Conservation (phyloP, 768 basidiomycete species). For the Leccinum aurantiacum region DNA sequence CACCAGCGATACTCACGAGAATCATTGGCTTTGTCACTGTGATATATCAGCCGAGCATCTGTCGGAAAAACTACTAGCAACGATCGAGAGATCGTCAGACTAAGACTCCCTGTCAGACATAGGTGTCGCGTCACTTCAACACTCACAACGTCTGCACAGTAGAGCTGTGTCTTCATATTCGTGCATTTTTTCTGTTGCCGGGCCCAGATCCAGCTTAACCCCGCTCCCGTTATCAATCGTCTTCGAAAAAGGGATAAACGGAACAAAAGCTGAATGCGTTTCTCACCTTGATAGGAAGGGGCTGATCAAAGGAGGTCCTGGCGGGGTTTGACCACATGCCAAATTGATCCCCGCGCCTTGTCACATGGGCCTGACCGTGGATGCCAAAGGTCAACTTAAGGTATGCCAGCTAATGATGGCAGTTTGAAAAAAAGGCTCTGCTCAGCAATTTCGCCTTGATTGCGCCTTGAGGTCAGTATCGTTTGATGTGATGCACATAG, state of each 20-base stretch:
- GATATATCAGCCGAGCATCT: not conserved
- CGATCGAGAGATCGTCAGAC: not conserved
- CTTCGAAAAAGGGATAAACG: not conserved
- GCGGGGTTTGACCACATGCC: too few relatives aligned
- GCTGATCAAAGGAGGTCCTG: too few relatives aligned
- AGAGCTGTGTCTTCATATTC: too few relatives aligned
- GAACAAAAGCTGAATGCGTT: not conserved
- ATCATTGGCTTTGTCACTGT: slow-evolving; percentile 3
- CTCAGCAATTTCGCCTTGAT: too few relatives aligned
- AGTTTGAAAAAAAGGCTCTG: too few relatives aligned
- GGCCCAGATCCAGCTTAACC: too few relatives aligned
- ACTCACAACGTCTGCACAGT: not conserved
- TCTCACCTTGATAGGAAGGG: not conserved
- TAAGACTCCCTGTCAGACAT: not conserved
- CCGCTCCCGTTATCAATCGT: not conserved
- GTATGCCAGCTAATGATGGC: too few relatives aligned
- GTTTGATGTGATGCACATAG: too few relatives aligned
- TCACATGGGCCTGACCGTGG: too few relatives aligned
- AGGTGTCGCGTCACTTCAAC: not conserved
- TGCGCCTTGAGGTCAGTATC: too few relatives aligned
- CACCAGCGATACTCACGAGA: slow-evolving; percentile 12
- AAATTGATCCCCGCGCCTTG: too few relatives aligned
- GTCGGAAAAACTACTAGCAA: not conserved
- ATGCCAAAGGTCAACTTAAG: too few relatives aligned
- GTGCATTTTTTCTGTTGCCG: not conserved